phyloP scores from a whole-genome alignment of 2,329 filamentous ascomycete genomes.

The Aspergillus clavatus region DNA sequence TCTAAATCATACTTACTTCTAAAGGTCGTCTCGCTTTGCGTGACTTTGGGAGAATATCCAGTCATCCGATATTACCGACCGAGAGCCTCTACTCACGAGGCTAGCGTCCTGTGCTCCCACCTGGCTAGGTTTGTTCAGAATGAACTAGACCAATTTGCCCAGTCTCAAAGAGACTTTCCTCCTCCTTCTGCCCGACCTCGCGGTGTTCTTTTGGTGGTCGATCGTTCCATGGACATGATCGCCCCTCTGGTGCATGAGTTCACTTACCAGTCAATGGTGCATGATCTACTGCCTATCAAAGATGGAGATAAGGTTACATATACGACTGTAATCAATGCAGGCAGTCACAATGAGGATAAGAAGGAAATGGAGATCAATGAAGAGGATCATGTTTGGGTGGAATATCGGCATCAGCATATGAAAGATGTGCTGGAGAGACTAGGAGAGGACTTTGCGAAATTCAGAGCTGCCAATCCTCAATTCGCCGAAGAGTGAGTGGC shows the following conservation, averaged over 20 bases:
- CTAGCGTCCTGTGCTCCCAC: conserved; percentile 78
- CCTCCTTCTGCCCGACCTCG: conserved; percentile 67
- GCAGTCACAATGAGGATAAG: conserved; percentile 63
- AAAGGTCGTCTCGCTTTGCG: conserved; percentile 80
- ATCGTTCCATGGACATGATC: conserved; percentile 87
- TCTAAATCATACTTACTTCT: conserved; percentile 9
- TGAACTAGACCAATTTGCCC: conserved; percentile 82
- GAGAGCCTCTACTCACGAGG: conserved; percentile 71
- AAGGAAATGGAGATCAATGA: conserved; percentile 91
- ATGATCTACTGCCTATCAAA: conserved; percentile 82
- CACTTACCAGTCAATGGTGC: conserved; percentile 97
- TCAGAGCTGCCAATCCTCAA: conserved; percentile 84
- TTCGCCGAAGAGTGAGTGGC: conserved; percentile 64
- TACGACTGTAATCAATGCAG: conserved; percentile 72
- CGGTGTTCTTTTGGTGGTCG: conserved; percentile 78
- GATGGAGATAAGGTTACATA: conserved; percentile 87
- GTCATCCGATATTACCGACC: conserved; percentile 88
- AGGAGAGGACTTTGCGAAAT: conserved; percentile 87
- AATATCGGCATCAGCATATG: conserved; percentile 94
- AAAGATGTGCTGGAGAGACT: conserved; percentile 94
- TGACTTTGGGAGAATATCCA: conserved; percentile 88
- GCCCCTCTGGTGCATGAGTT: conserved; percentile 91
- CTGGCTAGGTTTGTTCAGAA: conserved; percentile 87
- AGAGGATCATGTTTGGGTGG: conserved; percentile 90
- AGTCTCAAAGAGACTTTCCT: conserved; percentile 79